Percentiles rank a stretch among this genome's conserved stretches.
Evolutionary conservation across 345 rosid genomes (phyloP).

Genomic region (Lagerstroemia speciosa): DNA sequence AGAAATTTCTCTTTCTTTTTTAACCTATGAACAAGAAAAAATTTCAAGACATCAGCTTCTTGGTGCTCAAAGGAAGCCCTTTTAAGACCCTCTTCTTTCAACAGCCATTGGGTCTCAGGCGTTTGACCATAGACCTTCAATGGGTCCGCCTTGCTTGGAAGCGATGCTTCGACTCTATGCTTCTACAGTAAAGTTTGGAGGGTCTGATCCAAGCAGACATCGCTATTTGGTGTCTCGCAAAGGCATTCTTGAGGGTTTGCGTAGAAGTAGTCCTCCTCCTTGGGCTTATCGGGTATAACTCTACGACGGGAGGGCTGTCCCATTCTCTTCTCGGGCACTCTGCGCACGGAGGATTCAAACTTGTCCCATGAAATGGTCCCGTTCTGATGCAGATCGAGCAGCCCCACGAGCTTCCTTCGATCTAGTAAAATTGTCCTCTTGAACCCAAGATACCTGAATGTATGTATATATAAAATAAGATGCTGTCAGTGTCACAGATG

Average conservation of each 20-base stretch:
- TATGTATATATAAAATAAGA: conserved; percentile 15
- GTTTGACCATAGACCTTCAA: background rate
- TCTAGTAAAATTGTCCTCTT: conserved; percentile 59
- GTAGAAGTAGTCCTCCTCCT: conserved; percentile 97
- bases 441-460: conserved; percentile 71
- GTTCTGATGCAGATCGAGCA: conserved; percentile 68
- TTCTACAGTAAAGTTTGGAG: background rate
- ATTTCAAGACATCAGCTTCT: background rate
- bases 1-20: background rate
- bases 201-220: conserved; percentile 29
- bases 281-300: conserved; percentile 67
- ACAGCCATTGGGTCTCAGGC: background rate
- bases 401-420: conserved; percentile 62
- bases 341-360: conserved; percentile 51
- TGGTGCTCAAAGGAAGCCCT: background rate
- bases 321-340: conserved; percentile 61
- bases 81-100: background rate
- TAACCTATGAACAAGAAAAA: conserved; percentile 15
- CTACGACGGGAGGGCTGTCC: conserved; percentile 64
- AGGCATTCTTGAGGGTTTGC: conserved; percentile 95
- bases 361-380: conserved; percentile 62
- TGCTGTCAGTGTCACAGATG: background rate
- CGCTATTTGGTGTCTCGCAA: conserved; percentile 55
- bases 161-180: background rate
- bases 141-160: background rate